Conservation (phyloP, 1,139 yeast genomes). For the Candida sp. region DNA sequence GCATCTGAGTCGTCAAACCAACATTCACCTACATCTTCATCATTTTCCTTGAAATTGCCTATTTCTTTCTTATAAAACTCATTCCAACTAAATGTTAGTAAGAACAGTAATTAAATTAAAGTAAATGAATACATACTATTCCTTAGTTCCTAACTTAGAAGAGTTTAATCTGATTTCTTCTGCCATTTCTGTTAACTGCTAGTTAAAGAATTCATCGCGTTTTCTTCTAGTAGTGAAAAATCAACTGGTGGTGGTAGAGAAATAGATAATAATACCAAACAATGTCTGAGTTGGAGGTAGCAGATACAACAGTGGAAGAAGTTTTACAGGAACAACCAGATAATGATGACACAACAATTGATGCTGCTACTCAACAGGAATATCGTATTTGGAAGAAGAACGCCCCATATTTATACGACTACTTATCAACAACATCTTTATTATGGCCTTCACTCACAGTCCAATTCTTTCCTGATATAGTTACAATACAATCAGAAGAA, state of each 20-base stretch:
- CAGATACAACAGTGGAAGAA: slow-evolving; percentile 5
- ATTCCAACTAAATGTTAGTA: slow-evolving; percentile 63
- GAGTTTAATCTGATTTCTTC: slow-evolving; percentile 59
- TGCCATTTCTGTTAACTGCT: slow-evolving; percentile 15
- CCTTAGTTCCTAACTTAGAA: slow-evolving; percentile 74
- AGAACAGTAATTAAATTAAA: too few species aligned
- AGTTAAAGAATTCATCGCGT: not conserved
- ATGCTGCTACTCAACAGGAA: slow-evolving; percentile 24
- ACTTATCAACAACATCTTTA: slow-evolving; percentile 44
- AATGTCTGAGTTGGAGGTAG: slow-evolving; percentile 2
- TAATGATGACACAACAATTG: slow-evolving; percentile 12
- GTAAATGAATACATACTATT: slow-evolving; percentile 48
- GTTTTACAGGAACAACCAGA: not conserved
- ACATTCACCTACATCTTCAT: slow-evolving; percentile 87
- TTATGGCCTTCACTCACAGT: slow-evolving; percentile 56
- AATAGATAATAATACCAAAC: not conserved
- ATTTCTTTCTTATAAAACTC: slow-evolving; percentile 74
- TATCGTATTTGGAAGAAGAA: slow-evolving; percentile 57
- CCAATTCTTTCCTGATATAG: slow-evolving; percentile 55
- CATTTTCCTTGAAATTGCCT: slow-evolving; percentile 64
- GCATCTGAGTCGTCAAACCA: slow-evolving; percentile 97
- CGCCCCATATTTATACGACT: slow-evolving; percentile 49
- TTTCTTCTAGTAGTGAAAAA: too few species aligned
- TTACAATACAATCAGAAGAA: slow-evolving; percentile 7
- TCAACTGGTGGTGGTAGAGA: too few species aligned